These are phyloP conservation scores for Floccularia luteovirens DNA, from an alignment of 768 basidiomycete species.

Conservation along the genomic window DNA sequence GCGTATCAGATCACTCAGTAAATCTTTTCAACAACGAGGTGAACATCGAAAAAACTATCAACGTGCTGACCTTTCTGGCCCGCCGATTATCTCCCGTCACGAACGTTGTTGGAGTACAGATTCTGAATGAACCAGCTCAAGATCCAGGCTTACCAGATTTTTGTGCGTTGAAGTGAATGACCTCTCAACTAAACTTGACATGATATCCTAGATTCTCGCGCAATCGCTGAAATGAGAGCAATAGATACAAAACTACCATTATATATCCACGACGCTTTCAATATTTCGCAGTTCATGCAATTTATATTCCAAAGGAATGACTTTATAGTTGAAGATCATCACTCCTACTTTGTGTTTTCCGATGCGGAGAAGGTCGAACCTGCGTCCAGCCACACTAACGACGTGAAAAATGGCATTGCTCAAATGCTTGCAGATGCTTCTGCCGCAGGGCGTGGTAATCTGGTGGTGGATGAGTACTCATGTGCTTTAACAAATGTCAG, in stretches of 20 bases:
- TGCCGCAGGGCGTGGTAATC: conserved; percentile 24
- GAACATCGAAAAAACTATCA: conserved; percentile 45
- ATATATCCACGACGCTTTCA: conserved; percentile 66
- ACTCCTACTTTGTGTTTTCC: conserved; percentile 67
- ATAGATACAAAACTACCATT: conserved; percentile 44
- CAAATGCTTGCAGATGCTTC: conserved; percentile 20
- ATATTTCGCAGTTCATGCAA: conserved; percentile 39
- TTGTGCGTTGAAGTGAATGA: conserved; percentile 24
- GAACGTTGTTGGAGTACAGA: conserved; percentile 54
- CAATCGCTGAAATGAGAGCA: conserved; percentile 39
- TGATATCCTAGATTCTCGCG: conserved; percentile 33
- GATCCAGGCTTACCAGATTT: conserved; percentile 36
- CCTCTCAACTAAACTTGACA: too few species aligned
- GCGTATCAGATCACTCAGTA: conserved; percentile 45
- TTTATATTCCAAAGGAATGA: conserved; percentile 43
- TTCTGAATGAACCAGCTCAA: conserved; percentile 54
- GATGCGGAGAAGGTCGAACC: conserved; percentile 37
- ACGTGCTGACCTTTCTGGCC: conserved; percentile 39
- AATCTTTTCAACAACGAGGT: conserved; percentile 35
- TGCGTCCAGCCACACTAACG: conserved; percentile 50
- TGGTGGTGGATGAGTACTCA: conserved; percentile 84
- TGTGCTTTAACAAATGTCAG: conserved; percentile 65
- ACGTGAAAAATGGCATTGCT: conserved; percentile 31
- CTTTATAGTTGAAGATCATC: conserved; percentile 69
- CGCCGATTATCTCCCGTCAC: conserved; percentile 31